phyloP scores from a whole-genome alignment of 495 filamentous ascomycete species.

The Gamarada debralockiae region DNA sequence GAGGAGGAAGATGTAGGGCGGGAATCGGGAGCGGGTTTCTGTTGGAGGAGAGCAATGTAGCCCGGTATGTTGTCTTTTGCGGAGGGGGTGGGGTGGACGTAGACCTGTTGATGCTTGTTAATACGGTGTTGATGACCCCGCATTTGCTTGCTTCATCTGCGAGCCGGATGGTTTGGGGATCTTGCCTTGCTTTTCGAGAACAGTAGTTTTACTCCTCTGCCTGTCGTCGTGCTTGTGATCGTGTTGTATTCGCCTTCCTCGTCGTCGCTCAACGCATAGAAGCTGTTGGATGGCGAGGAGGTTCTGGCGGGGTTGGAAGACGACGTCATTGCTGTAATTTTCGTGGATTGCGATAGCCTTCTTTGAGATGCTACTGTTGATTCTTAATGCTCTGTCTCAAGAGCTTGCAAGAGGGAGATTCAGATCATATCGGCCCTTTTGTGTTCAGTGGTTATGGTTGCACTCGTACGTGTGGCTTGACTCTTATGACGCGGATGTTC shows the following conservation, averaged over 20 bases:
- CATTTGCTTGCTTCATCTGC: constrained; percentile 3
- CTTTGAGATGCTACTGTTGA: background rate
- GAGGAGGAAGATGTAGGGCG: constrained; percentile 52
- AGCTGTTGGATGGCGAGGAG: constrained; percentile 78
- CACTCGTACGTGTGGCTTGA: background rate
- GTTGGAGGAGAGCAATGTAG: constrained; percentile 90
- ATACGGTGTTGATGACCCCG: constrained; percentile 20
- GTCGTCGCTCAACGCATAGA: constrained; percentile 95
- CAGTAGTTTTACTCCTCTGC: constrained; percentile 88
- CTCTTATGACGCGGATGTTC: constrained; percentile 11
- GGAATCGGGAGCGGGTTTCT: constrained; percentile 56
- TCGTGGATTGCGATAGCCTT: background rate
- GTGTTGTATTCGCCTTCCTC: constrained; percentile 95
- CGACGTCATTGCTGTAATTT: constrained; percentile 14
- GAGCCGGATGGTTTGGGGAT: constrained; percentile 1
- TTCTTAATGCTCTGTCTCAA: background rate
- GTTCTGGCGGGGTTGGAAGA: constrained; percentile 15
- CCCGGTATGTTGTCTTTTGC: constrained; percentile 96
- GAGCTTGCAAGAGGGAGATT: constrained; percentile 1
- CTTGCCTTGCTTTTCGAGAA: constrained; percentile 93
- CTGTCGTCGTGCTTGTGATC: constrained; percentile 76
- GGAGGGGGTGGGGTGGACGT: constrained; percentile 93
- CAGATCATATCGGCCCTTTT: constrained; percentile 13
- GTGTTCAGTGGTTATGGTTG: background rate
- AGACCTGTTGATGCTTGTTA: constrained; percentile 59